These are phyloP conservation scores for Solanum microdontum DNA, from an alignment of 257 asterid genomes.

Conservation along the genomic window DNA sequence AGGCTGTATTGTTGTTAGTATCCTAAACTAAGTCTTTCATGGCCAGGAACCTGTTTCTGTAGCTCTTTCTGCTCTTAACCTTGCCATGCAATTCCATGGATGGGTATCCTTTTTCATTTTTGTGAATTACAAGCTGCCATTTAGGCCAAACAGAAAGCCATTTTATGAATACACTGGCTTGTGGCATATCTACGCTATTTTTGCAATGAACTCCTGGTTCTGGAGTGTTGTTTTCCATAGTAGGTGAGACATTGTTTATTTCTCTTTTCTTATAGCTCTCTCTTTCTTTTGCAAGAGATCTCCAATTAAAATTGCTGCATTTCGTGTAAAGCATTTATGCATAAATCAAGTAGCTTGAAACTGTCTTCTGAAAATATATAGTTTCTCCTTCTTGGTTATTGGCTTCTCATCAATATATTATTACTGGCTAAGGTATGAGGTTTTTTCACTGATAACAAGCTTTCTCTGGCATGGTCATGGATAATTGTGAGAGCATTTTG, in stretches of 20 bases:
- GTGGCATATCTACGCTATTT: constrained; percentile 63
- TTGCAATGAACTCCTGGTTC: constrained; percentile 74
- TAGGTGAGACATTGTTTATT: constrained; percentile 34
- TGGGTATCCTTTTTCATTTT: constrained; percentile 85
- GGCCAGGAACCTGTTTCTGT: constrained; percentile 87
- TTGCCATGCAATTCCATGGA: constrained; percentile 83
- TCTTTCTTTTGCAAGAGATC: background rate
- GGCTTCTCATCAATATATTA: background rate
- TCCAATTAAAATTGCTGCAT: background rate
- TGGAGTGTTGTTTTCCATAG: constrained; percentile 85
- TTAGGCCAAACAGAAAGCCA: constrained; percentile 47
- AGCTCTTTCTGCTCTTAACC: constrained; percentile 79
- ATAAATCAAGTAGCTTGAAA: background rate
- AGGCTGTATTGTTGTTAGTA: background rate
- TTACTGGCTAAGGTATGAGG: background rate
- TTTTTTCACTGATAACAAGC: background rate
- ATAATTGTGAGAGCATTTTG: background rate
- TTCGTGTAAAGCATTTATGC: background rate
- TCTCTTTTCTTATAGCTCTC: background rate
- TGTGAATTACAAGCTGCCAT: constrained; percentile 68
- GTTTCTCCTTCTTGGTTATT: background rate
- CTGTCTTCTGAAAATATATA: background rate
- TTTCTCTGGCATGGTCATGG: background rate
- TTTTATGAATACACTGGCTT: constrained; percentile 79
- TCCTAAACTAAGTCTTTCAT: constrained; percentile 1